Conservation (phyloP, 345 rosid species). For the Brassica juncea region DNA sequence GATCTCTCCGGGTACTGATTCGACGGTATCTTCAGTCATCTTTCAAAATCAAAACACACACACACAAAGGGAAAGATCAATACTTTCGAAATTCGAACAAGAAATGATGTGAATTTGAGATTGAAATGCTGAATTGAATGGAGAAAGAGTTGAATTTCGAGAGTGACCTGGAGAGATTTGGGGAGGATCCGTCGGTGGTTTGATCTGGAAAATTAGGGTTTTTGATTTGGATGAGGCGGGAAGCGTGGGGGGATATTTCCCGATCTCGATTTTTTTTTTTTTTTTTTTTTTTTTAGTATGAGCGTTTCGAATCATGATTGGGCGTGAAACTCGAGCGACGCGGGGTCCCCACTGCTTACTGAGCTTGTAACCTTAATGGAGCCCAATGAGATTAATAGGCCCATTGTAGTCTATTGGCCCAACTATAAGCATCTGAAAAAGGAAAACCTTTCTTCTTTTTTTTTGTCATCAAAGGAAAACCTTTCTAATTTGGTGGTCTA, state of each 20-base stretch:
- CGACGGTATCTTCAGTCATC: slow-evolving; percentile 59
- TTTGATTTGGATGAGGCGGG: background rate
- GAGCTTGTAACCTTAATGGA: background rate
- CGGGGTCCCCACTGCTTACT: background rate
- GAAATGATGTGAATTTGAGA: background rate
- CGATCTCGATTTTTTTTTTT: background rate
- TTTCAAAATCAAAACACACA: background rate
- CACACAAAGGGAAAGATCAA: background rate
- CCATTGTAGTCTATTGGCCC: background rate
- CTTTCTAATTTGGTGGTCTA: too few species aligned
- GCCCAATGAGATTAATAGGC: background rate
- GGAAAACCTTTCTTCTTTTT: too few species aligned
- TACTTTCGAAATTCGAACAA: background rate
- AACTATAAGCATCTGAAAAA: background rate
- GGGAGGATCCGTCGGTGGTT: background rate
- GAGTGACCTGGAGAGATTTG: background rate
- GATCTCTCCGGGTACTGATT: slow-evolving; percentile 19
- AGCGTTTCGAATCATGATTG: background rate
- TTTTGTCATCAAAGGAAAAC: too few species aligned
- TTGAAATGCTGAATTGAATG: background rate
- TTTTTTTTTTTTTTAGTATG: background rate
- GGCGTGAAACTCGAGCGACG: background rate
- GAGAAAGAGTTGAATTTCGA: background rate
- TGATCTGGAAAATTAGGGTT: background rate
- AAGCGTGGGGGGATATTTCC: background rate